These are phyloP conservation scores for Citrus hindsii DNA, from an alignment of 345 rosid genomes.

Conservation along the genomic window DNA sequence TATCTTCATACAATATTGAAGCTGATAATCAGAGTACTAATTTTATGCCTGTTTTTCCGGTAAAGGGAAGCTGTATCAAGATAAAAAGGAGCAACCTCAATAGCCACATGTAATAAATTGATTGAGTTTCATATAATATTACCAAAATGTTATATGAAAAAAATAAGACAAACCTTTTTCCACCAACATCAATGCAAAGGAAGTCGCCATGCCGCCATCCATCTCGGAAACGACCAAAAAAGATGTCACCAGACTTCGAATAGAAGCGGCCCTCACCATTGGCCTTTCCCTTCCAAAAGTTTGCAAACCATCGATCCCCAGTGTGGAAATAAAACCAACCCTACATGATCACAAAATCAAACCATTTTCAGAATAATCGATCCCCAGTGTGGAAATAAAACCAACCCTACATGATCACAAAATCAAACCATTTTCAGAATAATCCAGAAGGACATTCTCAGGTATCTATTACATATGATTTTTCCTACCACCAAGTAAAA, in stretches of 20 bases:
- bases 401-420: too few relatives aligned
- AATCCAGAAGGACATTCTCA: not conserved
- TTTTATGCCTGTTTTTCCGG: not conserved
- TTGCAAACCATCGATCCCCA: conserved; percentile 82
- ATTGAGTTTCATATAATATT: not conserved
- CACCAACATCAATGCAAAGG: conserved; percentile 69
- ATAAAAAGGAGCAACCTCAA: not conserved
- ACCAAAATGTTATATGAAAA: not conserved
- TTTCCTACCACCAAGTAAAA: not conserved
- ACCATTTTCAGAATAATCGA: not conserved
- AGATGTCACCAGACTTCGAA: conserved; percentile 73
- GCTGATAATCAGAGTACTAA: not conserved
- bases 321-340: too few relatives aligned
- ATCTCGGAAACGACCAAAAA: conserved; percentile 81
- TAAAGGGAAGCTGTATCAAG: not conserved
- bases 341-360: too few relatives aligned
- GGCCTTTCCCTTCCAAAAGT: conserved; percentile 99
- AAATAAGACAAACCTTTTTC: conserved; percentile 58
- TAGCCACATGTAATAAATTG: not conserved
- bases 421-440: not conserved
- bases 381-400: conserved; percentile 16
- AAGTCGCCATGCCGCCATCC: conserved; percentile 90
- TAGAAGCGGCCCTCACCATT: conserved; percentile 94
- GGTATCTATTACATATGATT: not conserved
- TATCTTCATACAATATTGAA: not conserved